Conservation (phyloP, 805 yeast genomes). For the Debaryomyces maramus region DNA sequence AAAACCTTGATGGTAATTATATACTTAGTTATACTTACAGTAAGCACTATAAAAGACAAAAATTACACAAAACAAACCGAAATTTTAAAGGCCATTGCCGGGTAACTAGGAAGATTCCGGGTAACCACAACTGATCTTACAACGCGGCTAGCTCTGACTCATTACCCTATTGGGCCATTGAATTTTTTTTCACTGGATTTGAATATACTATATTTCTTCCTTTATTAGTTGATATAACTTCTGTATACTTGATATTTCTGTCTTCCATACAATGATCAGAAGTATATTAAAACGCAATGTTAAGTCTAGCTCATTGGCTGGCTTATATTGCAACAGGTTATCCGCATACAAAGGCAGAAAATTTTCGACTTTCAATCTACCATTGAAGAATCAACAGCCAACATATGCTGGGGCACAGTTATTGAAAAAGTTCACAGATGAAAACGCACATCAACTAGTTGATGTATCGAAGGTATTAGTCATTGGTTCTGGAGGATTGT, state of each 20-base stretch:
- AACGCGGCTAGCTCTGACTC: conserved; percentile 36
- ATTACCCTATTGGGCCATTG: conserved; percentile 28
- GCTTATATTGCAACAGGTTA: conserved; percentile 4
- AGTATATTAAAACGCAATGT: conserved; percentile 4
- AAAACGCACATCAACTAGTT: conserved; percentile 65
- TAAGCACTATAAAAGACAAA: background rate
- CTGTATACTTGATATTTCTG: background rate
- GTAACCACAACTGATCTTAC: conserved; percentile 24
- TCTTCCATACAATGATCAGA: conserved; percentile 4
- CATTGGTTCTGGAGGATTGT: conserved; percentile 95
- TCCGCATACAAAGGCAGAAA: conserved; percentile 2
- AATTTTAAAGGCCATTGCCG: background rate
- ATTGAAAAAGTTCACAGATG: conserved; percentile 55
- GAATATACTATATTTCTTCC: too few relatives aligned
- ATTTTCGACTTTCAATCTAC: conserved; percentile 6
- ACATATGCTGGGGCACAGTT: conserved; percentile 65
- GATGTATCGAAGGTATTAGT: conserved; percentile 86
- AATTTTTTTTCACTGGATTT: conserved; percentile 8
- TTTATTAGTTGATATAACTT: too few relatives aligned
- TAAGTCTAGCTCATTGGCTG: conserved; percentile 4
- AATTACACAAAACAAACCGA: background rate
- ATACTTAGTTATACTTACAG: background rate
- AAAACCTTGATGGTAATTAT: background rate
- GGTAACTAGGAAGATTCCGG: conserved; percentile 10
- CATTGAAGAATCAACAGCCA: conserved; percentile 13